Evolutionary conservation across 202 grass and related monocot species (phyloP), one percentile per base, ranked within the genome.

Genomic region (Cymbopogon flexuosus): DNA sequence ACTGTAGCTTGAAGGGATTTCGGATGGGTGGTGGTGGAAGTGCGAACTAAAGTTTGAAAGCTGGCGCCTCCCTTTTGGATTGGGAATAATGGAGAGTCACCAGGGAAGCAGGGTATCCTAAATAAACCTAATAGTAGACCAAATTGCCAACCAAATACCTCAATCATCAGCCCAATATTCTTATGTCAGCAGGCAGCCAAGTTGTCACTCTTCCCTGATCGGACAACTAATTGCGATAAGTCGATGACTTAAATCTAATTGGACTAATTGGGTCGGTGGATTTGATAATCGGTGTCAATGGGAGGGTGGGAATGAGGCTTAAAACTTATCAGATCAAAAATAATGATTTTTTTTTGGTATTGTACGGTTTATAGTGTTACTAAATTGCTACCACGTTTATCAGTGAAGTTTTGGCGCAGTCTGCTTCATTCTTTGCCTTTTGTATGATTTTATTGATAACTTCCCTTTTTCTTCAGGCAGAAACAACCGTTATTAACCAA

Each of bases 401-500:
- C 18, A 33, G 27, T 57, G 37, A 83, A 87, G 31, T 65, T 18
- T 15, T 70, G 35, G 75, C 35, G 18, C 8, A 27, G 21, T 70
- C 5, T 33, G 35, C 68, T 56, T 51, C 24, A n/a, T 80, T 75
- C 63, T 65, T 81, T 56, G 65, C 73, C 45, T 81, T 72, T 58
- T 6, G 15, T 35, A 40, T 27, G 27, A 27, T 27, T 27, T 27
- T 27, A 40, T 1, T 79, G 56, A 65, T 33, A 65, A 58, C 52
- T 83, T 60, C 22, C 14, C 5, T 52, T 75, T 71, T 49, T 60
- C 75, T 82, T 80, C 86, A 98, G 95, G 88, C 60, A 6, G 92
- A 98, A 89, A 68, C 77, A 58, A 93, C 90, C 68, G 95, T 98
- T 74, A 88, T 94, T 79, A 98, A 98, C 76, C 95, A 98, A 80